phyloP scores from a whole-genome alignment of 2,329 filamentous ascomycete genomes.

The Cadophora luteo-olivacea region DNA sequence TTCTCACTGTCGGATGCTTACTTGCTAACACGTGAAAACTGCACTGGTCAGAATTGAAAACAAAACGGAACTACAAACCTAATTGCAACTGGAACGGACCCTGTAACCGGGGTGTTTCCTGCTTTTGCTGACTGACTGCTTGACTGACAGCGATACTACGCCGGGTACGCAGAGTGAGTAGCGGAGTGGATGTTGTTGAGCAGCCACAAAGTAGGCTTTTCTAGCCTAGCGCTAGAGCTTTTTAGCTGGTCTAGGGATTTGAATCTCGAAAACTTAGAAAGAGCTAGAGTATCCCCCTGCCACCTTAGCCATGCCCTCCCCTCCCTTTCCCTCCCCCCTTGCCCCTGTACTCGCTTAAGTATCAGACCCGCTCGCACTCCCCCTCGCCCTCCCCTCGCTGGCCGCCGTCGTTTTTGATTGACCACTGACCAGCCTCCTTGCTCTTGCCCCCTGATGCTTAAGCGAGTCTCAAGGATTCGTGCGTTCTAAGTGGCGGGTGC shows the following conservation, averaged over 20 bases:
- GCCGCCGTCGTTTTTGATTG: background rate
- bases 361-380: background rate
- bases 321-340: background rate
- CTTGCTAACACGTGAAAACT: conserved; percentile 7
- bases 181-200: background rate
- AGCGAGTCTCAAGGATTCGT: background rate
- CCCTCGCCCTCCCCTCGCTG: background rate
- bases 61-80: background rate
- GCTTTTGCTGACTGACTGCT: background rate
- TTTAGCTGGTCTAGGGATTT: background rate
- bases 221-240: conserved; percentile 3
- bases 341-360: background rate
- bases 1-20: background rate
- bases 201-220: background rate
- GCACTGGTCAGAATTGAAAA: background rate
- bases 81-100: background rate
- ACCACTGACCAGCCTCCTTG: background rate
- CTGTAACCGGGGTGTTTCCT: background rate
- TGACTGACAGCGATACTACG: background rate
- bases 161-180: background rate
- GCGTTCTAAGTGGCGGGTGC: conserved; percentile 6
- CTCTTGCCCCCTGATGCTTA: background rate
- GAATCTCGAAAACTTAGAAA: background rate
- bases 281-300: background rate
- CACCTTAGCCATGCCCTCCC: too few relatives aligned